Percentiles rank a stretch among this genome's conserved stretches.
phyloP scores from a whole-genome alignment of 2,329 filamentous ascomycete species.

The Aspergillus novoparasiticus region DNA sequence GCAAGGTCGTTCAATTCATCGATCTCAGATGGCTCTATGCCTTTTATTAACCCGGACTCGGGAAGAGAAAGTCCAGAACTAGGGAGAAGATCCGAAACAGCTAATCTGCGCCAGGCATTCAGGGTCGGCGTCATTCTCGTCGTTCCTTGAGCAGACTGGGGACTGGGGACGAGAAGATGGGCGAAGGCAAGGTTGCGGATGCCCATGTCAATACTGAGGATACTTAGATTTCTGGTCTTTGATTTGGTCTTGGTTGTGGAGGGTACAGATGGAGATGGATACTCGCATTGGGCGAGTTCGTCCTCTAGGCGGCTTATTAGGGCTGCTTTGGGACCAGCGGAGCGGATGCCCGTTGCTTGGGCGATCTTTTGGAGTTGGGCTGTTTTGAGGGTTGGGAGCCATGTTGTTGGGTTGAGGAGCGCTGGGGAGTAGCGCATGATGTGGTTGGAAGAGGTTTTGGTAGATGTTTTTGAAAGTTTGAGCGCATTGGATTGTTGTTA shows the following conservation, averaged over 20 bases:
- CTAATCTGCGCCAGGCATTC: slow-evolving; percentile 47
- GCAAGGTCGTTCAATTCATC: neutral
- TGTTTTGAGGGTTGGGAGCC: slow-evolving; percentile 51
- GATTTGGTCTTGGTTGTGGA: neutral
- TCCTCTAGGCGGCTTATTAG: slow-evolving; percentile 55
- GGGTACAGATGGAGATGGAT: neutral
- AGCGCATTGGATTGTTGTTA: too few species aligned
- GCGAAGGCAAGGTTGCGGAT: slow-evolving; percentile 80
- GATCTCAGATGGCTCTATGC: too few species aligned
- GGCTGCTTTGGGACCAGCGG: slow-evolving; percentile 61
- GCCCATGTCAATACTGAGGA: slow-evolving; percentile 83
- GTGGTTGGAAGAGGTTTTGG: too few species aligned
- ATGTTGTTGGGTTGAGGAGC: slow-evolving; percentile 17
- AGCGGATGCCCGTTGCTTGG: slow-evolving; percentile 61
- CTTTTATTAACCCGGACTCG: too few species aligned
- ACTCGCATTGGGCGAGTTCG: slow-evolving; percentile 17
- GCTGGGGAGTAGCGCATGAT: slow-evolving; percentile 15
- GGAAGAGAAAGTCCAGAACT: too few species aligned
- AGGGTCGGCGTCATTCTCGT: slow-evolving; percentile 25
- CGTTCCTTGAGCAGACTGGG: neutral
- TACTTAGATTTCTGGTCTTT: slow-evolving; percentile 36
- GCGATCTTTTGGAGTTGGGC: slow-evolving; percentile 62
- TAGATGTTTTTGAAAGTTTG: too few species aligned
- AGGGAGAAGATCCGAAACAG: slow-evolving; percentile 28
- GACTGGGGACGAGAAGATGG: slow-evolving; percentile 51